Conservation (phyloP, 2,329 filamentous ascomycete genomes). For the Chaetoscypha palmicola region DNA sequence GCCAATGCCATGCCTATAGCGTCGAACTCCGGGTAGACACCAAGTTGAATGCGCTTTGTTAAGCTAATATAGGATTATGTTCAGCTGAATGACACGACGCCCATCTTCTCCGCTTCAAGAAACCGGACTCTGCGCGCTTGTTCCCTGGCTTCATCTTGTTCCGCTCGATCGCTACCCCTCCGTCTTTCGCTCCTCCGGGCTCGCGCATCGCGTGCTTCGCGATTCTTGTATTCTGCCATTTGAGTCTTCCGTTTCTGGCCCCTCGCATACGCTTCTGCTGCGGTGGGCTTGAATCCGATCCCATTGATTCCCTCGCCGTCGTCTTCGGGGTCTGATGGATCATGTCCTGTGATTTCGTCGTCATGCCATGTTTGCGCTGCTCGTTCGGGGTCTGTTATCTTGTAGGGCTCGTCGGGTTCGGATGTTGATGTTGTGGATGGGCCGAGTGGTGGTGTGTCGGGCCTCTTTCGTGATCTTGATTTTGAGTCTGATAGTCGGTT, state of each 20-base stretch:
- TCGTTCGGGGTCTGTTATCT: conserved; percentile 31
- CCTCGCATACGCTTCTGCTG: conserved; percentile 52
- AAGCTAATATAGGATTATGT: too few relatives aligned
- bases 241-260: conserved; percentile 52
- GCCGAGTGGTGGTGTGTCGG: conserved; percentile 23
- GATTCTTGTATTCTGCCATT: conserved; percentile 53
- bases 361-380: conserved; percentile 61
- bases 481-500: conserved; percentile 27
- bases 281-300: conserved; percentile 58
- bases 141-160: conserved; percentile 17
- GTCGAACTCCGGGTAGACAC: too few relatives aligned
- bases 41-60: too few relatives aligned
- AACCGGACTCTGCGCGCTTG: conserved; percentile 27
- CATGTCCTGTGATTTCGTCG: conserved; percentile 60
- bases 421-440: conserved; percentile 4
- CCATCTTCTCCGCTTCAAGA: conserved; percentile 5
- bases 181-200: conserved; percentile 47
- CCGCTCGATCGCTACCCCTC: conserved; percentile 25
- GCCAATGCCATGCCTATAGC: too few relatives aligned
- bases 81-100: conserved; percentile 2
- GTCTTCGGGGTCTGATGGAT: conserved; percentile 57
- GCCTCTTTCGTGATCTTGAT: conserved; percentile 23
- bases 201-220: conserved; percentile 55
- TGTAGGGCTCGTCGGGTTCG: conserved; percentile 8
- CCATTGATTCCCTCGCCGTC: conserved; percentile 62